Percentiles rank a stretch among this genome's conserved stretches.
These are phyloP conservation scores for Cylindrodendrum hubeiense DNA, from an alignment of 2,329 filamentous ascomycete genomes.

Conservation along the genomic window DNA sequence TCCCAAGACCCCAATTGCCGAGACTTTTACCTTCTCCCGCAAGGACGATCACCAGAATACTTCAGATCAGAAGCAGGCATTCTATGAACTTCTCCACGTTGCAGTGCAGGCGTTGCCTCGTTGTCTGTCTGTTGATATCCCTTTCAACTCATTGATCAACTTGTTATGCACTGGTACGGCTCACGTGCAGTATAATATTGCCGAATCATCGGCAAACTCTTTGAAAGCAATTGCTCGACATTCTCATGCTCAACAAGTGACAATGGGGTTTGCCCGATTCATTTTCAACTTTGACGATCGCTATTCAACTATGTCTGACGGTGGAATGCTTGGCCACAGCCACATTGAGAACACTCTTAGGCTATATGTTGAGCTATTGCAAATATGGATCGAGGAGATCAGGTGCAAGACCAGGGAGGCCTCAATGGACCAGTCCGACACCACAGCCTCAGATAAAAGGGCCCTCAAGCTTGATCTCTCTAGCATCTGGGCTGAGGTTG, in stretches of 20 bases:
- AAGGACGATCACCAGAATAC: constrained; percentile 81
- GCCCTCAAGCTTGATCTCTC: constrained; percentile 87
- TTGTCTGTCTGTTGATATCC: constrained; percentile 91
- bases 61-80: constrained; percentile 89
- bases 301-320: constrained; percentile 98
- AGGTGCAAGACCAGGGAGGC: constrained; percentile 85
- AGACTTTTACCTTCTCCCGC: constrained; percentile 91
- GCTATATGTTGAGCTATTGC: constrained; percentile 91
- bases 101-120: constrained; percentile 94
- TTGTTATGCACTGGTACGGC: constrained; percentile 96
- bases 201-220: constrained; percentile 90
- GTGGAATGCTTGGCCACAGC: constrained; percentile 91
- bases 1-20: constrained; percentile 94
- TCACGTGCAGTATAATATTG: constrained; percentile 93
- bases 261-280: constrained; percentile 95
- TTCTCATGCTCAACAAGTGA: constrained; percentile 93
- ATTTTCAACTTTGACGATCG: constrained; percentile 99
- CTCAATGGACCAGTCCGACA: constrained; percentile 73
- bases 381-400: constrained; percentile 99
- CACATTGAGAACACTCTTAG: constrained; percentile 96
- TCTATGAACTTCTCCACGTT: constrained; percentile 95
- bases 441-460: constrained; percentile 73
- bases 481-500: constrained; percentile 90
- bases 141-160: constrained; percentile 94
- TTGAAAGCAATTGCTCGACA: constrained; percentile 96